Base-by-base conservation (phyloP, 2,329 filamentous ascomycete species). In the Trichoderma harzianum region DNA sequence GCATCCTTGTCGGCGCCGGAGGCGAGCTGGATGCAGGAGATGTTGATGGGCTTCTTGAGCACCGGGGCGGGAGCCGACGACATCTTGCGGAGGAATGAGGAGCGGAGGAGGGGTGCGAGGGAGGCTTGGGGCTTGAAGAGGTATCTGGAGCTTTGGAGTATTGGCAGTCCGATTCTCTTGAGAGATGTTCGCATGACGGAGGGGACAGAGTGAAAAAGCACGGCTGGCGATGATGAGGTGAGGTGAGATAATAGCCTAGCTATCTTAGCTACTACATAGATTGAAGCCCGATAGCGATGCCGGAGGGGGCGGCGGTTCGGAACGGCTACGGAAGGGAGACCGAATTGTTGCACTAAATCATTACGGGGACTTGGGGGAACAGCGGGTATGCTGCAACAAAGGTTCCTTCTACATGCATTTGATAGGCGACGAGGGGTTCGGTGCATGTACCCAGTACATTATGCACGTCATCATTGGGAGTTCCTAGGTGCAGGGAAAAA, bases 21-120 rank as follows among this genome's bases (percentile, higher is more conserved):
- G 71, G 93, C 91, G 39, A 97, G 88, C 83, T 97, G 94, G 74
- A 97, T 86, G 77, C 94, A 88, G 39, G 93, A 92, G 60, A 97
- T 86, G 83, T 93, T 95, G 78, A 97, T 85, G 51, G 92, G 90
- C 81, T 92, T 88, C 82, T 92, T 91, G 73, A 97, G 88, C 65
- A 95, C 80, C 34, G 81, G 78, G 21, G 78, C 76, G 62, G 78
- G 74, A 28, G 80, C 63, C 32, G 80, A 69, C 24, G 79, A 78
- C 81, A 82, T 82, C 3, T 75, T 81, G 79, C 80, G 82, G 68
- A 79, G 70, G 67, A 72, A 24, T 12, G 70, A 68, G 74, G 65
- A 72, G 67, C 64, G 73, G 53, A 77, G 69, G 57, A 78, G 28
- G n/a, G 76, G 69, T 3, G 72, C 30, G 43, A 69, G 53, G 43